A percentile compares a stretch with the other conserved stretches of the same genome.
phyloP scores from a whole-genome alignment of 306 rosid species.

The Lithocarpus polystachyus region DNA sequence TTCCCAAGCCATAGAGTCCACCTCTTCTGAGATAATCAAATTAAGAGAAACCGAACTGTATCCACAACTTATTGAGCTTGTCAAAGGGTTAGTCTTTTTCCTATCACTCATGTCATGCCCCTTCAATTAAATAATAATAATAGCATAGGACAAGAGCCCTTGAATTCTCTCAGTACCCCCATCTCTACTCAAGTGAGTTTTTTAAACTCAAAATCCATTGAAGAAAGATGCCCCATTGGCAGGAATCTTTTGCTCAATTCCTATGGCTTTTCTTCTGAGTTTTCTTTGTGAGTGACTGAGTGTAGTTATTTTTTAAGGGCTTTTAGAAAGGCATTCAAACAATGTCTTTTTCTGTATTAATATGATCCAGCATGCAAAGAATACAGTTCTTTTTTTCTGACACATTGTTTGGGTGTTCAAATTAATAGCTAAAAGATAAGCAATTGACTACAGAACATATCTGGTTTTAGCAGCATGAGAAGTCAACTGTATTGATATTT shows the following conservation, averaged over 20 bases:
- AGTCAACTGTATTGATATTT: conserved; percentile 29
- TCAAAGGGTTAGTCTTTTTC: conserved; percentile 79
- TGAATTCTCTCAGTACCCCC: neutral
- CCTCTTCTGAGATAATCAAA: conserved; percentile 79
- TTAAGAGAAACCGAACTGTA: conserved; percentile 78
- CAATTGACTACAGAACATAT: neutral
- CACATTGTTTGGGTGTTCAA: neutral
- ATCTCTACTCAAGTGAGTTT: neutral
- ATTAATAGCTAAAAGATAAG: neutral
- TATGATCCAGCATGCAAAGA: neutral
- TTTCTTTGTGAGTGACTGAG: too few species aligned
- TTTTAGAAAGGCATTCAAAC: too few species aligned
- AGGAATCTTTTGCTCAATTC: too few species aligned
- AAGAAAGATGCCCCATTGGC: too few species aligned
- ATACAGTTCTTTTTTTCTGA: neutral
- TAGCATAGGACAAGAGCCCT: neutral
- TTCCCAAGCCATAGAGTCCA: conserved; percentile 84
- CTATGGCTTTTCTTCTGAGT: too few species aligned
- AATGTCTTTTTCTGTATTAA: too few species aligned
- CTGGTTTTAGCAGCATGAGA: neutral
- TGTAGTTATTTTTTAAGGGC: too few species aligned
- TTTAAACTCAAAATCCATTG: neutral
- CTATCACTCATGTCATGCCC: neutral
- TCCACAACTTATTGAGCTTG: conserved; percentile 84
- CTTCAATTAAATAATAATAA: neutral